Percentiles rank a stretch among this genome's conserved stretches.
Conservation (phyloP, 2,329 filamentous ascomycete genomes). For the Cryphonectria parasitica region DNA sequence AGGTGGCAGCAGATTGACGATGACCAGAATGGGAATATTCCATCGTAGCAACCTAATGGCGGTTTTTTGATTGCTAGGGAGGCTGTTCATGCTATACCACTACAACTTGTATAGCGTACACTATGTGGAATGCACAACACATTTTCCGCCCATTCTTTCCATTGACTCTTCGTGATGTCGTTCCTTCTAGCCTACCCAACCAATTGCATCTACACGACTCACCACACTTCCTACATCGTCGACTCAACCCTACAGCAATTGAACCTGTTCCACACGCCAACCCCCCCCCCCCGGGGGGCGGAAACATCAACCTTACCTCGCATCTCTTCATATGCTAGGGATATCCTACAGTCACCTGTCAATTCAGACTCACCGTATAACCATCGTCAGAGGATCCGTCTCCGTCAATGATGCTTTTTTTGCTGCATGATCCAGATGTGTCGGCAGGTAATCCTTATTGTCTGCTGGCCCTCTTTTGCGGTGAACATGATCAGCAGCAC, state of each 20-base stretch:
- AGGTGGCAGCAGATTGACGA: not conserved
- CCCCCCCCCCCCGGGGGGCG: no score
- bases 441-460: not conserved
- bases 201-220: not conserved
- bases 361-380: not conserved
- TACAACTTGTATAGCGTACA: not conserved
- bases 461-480: no score
- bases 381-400: not conserved
- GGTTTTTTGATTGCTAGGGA: not conserved
- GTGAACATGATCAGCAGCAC: no score
- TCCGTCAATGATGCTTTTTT: not conserved
- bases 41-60: not conserved
- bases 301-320: not conserved
- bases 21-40: not conserved
- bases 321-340: not conserved
- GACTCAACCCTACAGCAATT: not conserved
- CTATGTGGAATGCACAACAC: slow-evolving; percentile 1
- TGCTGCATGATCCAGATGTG: not conserved
- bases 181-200: not conserved
- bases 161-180: not conserved
- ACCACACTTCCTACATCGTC: not conserved
- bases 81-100: not conserved
- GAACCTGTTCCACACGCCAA: not conserved
- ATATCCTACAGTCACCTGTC: not conserved
- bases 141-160: slow-evolving; percentile 22